A percentile compares a stretch with the other conserved stretches of the same genome.
These are phyloP conservation scores for Esteya vermicola DNA, from an alignment of 2,329 filamentous ascomycete species.

Conservation along the genomic window DNA sequence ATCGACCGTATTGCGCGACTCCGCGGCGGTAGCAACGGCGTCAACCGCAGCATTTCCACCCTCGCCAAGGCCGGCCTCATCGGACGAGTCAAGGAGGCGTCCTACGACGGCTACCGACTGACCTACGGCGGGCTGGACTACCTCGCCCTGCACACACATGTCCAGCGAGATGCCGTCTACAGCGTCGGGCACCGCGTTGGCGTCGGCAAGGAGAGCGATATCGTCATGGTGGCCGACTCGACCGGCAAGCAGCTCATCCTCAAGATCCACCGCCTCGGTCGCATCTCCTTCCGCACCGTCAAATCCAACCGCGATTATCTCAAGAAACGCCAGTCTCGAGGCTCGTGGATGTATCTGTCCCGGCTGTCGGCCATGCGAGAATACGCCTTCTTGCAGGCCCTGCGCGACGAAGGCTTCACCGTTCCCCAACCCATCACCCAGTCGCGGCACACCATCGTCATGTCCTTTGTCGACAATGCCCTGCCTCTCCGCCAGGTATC, in stretches of 20 bases:
- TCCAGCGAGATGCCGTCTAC: conserved; percentile 67
- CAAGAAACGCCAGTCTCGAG: conserved; percentile 48
- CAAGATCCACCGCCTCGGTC: conserved; percentile 90
- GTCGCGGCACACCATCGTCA: conserved; percentile 89
- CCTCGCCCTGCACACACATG: conserved; percentile 82
- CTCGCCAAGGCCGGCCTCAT: conserved; percentile 89
- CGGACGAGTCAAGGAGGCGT: conserved; percentile 83
- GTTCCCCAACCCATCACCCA: conserved; percentile 81
- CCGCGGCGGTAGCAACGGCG: conserved; percentile 61
- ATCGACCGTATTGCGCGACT: conserved; percentile 76
- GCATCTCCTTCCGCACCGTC: conserved; percentile 93
- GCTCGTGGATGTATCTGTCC: conserved; percentile 97
- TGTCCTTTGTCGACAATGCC: conserved; percentile 86
- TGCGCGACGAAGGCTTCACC: conserved; percentile 71
- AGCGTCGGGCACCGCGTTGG: conserved; percentile 90
- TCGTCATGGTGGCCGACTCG: conserved; percentile 79
- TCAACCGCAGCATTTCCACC: conserved; percentile 75
- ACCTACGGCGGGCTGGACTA: conserved; percentile 97
- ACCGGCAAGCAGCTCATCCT: conserved; percentile 66
- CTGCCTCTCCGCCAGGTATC: conserved; percentile 85
- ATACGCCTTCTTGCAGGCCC: conserved; percentile 82
- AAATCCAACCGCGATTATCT: conserved; percentile 95
- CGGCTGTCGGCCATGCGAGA: conserved; percentile 87
- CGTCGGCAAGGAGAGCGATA: conserved; percentile 95
- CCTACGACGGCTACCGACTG: conserved; percentile 92